Evolutionary conservation across 306 rosid genomes (phyloP).

Genomic region (Begonia masoniana): DNA sequence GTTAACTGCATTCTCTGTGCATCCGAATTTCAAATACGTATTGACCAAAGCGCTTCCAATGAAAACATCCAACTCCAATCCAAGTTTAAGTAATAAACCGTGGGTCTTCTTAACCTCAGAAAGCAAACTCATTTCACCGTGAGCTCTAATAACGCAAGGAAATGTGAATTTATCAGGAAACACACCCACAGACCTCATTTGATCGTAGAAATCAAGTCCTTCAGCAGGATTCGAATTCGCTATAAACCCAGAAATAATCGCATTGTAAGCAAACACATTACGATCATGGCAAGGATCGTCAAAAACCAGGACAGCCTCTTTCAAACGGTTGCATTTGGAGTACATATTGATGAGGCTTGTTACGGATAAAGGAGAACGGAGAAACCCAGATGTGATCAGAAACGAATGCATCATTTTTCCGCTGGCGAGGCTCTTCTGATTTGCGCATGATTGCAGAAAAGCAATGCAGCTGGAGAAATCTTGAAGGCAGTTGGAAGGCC

Average conservation of each 20-base stretch:
- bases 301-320: constrained; percentile 40
- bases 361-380: constrained; percentile 34
- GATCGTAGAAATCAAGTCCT: constrained; percentile 30
- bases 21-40: constrained; percentile 41
- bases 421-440: constrained; percentile 21
- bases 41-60: constrained; percentile 74
- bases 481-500: neutral
- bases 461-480: constrained; percentile 34
- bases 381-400: constrained; percentile 41
- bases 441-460: constrained; percentile 53
- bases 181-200: constrained; percentile 42
- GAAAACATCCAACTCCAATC: constrained; percentile 60
- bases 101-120: constrained; percentile 61
- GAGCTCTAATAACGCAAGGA: constrained; percentile 60
- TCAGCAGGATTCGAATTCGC: constrained; percentile 29
- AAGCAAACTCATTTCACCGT: constrained; percentile 15
- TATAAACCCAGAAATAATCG: constrained; percentile 57
- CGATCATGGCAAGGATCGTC: constrained; percentile 22
- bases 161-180: constrained; percentile 64
- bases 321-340: constrained; percentile 50
- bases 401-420: constrained; percentile 48
- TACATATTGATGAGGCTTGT: constrained; percentile 84
- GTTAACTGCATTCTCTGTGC: constrained; percentile 41
- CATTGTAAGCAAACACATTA: constrained; percentile 62
- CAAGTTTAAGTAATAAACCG: constrained; percentile 57